Evolutionary conservation across 148 eudicot species (phyloP).

Genomic region (Persicaria tinctoria): DNA sequence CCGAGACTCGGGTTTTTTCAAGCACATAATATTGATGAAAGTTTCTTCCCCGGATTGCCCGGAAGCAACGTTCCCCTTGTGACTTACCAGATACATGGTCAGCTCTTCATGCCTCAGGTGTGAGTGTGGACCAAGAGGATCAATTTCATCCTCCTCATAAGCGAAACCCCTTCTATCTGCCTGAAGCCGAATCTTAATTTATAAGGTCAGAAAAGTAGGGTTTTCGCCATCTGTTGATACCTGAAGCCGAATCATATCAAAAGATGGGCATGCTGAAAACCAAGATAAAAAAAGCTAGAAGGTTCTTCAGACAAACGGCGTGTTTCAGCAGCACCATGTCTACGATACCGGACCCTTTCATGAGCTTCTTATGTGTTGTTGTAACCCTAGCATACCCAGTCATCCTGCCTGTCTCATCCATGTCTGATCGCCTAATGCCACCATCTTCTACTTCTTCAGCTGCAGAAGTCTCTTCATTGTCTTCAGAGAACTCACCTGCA

Average conservation of each 20-base stretch:
- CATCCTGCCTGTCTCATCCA: neutral
- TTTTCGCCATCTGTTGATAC: neutral
- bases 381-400: constrained; percentile 1
- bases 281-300: neutral
- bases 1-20: too few relatives aligned
- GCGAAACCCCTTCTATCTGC: neutral
- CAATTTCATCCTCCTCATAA: neutral
- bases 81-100: constrained; percentile 7
- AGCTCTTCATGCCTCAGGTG: constrained; percentile 6
- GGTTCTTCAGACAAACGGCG: neutral
- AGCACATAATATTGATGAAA: too few relatives aligned
- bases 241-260: neutral
- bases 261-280: constrained; percentile 6
- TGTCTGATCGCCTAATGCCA: neutral
- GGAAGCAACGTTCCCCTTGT: neutral
- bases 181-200: neutral
- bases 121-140: neutral
- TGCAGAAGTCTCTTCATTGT: neutral
- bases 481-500: neutral
- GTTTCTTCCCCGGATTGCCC: neutral
- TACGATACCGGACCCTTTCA: neutral
- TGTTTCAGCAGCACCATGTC: neutral
- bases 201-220: neutral
- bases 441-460: neutral
- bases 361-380: neutral